Conservation (phyloP, 306 rosid genomes). For the Trifolium repens region DNA sequence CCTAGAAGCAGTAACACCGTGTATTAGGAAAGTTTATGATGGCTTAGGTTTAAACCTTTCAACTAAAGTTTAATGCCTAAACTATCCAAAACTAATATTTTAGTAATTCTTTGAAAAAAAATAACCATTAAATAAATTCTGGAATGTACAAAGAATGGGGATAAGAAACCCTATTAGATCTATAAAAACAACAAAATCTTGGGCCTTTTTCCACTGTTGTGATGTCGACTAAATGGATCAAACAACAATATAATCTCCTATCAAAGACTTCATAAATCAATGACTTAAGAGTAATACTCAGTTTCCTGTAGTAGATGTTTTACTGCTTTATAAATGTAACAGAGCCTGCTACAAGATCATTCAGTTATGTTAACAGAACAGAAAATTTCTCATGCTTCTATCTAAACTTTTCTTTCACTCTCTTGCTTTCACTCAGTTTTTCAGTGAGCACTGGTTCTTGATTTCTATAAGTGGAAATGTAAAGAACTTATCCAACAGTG, state of each 20-base stretch:
- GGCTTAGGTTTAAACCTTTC: slow-evolving; percentile 33
- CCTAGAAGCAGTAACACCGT: slow-evolving; percentile 59
- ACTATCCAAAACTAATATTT: slow-evolving; percentile 29
- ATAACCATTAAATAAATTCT: background rate
- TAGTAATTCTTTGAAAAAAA: slow-evolving; percentile 1
- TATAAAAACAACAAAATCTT: slow-evolving; percentile 25
- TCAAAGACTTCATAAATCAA: slow-evolving; percentile 6
- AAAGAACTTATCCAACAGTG: slow-evolving; percentile 37
- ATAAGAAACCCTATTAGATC: slow-evolving; percentile 22
- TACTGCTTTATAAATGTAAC: slow-evolving; percentile 9
- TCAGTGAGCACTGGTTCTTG: background rate
- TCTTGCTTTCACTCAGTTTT: background rate
- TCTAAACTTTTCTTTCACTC: slow-evolving; percentile 2
- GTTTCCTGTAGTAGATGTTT: too few relatives aligned
- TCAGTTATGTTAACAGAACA: slow-evolving; percentile 3
- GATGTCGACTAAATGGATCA: slow-evolving; percentile 10
- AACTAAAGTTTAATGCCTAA: slow-evolving; percentile 29
- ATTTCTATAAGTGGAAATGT: slow-evolving; percentile 3
- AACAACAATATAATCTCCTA: background rate
- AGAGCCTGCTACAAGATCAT: slow-evolving; percentile 2
- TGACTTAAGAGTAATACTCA: too few relatives aligned
- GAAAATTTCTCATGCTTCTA: background rate
- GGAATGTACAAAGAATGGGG: slow-evolving; percentile 30
- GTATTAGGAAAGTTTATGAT: slow-evolving; percentile 26
- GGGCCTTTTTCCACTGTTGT: background rate